Evolutionary conservation across 1,284 basidiomycete species (phyloP).

Genomic region (Malassezia yamatoensis): DNA sequence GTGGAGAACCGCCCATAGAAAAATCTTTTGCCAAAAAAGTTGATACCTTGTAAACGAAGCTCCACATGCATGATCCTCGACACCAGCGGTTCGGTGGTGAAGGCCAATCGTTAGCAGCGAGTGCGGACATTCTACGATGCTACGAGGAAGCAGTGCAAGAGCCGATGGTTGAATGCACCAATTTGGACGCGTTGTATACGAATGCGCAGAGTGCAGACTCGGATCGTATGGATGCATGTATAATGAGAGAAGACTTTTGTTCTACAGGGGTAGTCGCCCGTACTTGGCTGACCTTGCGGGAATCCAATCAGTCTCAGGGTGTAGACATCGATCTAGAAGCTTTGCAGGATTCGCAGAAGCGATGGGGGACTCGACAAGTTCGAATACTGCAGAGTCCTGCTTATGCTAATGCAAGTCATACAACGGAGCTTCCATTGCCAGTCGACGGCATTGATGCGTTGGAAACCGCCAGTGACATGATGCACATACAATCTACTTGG

Average conservation of each 20-base stretch:
- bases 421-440: conserved; percentile 4
- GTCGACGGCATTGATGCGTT: neutral
- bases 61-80: conserved; percentile 14
- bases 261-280: conserved; percentile 26
- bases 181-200: conserved; percentile 32
- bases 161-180: conserved; percentile 26
- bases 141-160: conserved; percentile 40
- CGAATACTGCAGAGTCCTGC: conserved; percentile 24
- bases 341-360: conserved; percentile 20
- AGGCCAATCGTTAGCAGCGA: conserved; percentile 19
- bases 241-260: conserved; percentile 37
- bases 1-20: neutral
- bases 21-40: neutral
- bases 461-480: neutral
- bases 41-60: too few relatives aligned
- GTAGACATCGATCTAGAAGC: conserved; percentile 35
- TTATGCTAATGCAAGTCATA: conserved; percentile 5
- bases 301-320: conserved; percentile 22
- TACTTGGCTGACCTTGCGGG: conserved; percentile 25
- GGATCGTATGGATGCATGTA: conserved; percentile 22
- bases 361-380: conserved; percentile 13
- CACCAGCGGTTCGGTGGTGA: conserved; percentile 11
- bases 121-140: conserved; percentile 22
- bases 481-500: conserved; percentile 18
- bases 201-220: conserved; percentile 20